Conservation (phyloP, 1,284 basidiomycete genomes). For the Tilletia caries region DNA sequence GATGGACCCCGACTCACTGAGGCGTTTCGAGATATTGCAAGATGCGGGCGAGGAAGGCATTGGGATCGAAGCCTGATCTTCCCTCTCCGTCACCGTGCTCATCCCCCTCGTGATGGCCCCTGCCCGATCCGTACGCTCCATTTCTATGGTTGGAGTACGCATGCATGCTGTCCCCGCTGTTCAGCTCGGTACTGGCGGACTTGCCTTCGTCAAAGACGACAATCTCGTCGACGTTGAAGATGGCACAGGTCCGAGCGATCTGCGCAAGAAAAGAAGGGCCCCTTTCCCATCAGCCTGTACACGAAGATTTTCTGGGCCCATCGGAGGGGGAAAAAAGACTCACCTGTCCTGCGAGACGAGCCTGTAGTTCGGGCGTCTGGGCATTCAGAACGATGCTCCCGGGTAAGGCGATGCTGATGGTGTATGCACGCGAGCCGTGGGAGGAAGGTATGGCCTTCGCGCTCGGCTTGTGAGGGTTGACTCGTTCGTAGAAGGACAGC, state of each 20-base stretch:
- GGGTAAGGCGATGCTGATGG: constrained; percentile 48
- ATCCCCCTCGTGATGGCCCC: constrained; percentile 8
- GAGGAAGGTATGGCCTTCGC: constrained; percentile 25
- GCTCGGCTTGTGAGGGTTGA: constrained; percentile 39
- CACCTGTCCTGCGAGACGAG: constrained; percentile 38
- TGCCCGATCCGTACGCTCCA: neutral
- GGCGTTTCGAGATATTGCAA: constrained; percentile 53
- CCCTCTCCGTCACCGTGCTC: constrained; percentile 2
- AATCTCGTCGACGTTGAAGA: constrained; percentile 53
- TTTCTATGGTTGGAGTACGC: neutral
- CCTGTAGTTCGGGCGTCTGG: constrained; percentile 49
- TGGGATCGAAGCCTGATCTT: constrained; percentile 30
- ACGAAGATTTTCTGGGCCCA: too few relatives aligned
- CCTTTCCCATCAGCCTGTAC: neutral
- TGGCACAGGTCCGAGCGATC: constrained; percentile 51
- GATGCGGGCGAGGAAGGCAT: constrained; percentile 43
- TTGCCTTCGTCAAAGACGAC: constrained; percentile 42
- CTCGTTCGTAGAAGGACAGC: constrained; percentile 16
- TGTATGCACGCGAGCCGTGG: constrained; percentile 28
- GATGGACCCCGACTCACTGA: constrained; percentile 31
- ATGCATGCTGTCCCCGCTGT: constrained; percentile 26
- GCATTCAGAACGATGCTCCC: constrained; percentile 51
- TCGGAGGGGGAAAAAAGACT: too few relatives aligned
- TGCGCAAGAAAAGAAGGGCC: constrained; percentile 4
- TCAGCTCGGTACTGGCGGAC: constrained; percentile 18